Evolutionary conservation across 768 basidiomycete species (phyloP).

Genomic region (Aureoboletus auriporus): DNA sequence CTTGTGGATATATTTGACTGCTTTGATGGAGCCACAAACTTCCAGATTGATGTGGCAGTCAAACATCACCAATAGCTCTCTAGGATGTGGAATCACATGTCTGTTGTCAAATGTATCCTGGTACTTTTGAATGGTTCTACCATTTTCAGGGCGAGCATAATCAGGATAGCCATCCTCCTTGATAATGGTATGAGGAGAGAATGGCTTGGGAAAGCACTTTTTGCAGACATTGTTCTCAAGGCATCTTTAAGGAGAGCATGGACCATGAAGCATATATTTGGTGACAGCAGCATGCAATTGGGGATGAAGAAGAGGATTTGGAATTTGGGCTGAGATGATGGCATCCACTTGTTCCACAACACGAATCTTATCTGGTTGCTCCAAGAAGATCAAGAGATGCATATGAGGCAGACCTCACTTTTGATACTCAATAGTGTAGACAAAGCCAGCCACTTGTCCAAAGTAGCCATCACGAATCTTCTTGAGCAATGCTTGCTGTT

Average conservation of each 20-base stretch:
- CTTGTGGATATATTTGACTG: too few species aligned
- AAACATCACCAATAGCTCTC: too few species aligned
- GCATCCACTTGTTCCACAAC: background rate
- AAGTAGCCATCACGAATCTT: constrained; percentile 33
- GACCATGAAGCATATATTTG: background rate
- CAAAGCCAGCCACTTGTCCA: constrained; percentile 39
- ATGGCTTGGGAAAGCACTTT: background rate
- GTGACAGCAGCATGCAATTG: background rate
- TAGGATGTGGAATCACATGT: too few species aligned
- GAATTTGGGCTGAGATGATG: background rate
- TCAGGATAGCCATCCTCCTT: constrained; percentile 38
- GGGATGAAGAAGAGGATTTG: background rate
- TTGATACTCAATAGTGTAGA: constrained; percentile 56
- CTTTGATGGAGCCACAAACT: too few species aligned
- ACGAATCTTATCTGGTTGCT: background rate
- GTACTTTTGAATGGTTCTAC: constrained; percentile 20
- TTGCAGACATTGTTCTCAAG: background rate
- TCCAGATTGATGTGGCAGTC: too few species aligned
- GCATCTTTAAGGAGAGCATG: background rate
- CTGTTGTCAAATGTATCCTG: background rate
- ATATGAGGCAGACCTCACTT: constrained; percentile 53
- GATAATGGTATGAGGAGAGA: too few species aligned
- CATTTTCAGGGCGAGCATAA: constrained; percentile 31
- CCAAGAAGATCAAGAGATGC: background rate
- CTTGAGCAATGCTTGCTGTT: constrained; percentile 34